Base-by-base conservation (phyloP, 2,329 filamentous ascomycete species). In the Cordyceps cateniannulata region DNA sequence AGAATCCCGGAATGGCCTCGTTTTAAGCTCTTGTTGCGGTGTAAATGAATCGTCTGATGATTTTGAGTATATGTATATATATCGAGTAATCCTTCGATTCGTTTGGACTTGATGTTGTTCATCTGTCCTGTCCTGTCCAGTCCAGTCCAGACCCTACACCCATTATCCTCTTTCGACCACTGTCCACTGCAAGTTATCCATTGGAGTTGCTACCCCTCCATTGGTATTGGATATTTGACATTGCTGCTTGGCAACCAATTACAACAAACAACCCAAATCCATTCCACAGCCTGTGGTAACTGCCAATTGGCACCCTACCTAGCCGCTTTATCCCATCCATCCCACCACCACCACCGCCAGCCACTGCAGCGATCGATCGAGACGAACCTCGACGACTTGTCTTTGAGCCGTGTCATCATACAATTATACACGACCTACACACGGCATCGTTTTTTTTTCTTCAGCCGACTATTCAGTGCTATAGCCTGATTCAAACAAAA, bases 361-460 rank as follows among this genome's bases (percentile, higher is more conserved):
- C 47, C 55, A 59, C 55, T 42, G 20, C 45, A 42, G 47, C 47
- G 55, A 59, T 59, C 55, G 55, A 59, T 59, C 55, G 45, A 59
- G 55, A 49, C 54, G 14, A n/a, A 48, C 54, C 22, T 48, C 54
- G 44, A 38, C 55, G 18, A 27, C 29, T 25, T 48, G 20, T 40
- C 35, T 8, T 20, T 35, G 10, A 10, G 8, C 29, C 5, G 29
- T 32, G 29, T 7, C 20, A 27, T 16, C 20, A 53, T 25, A 51
- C 10, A 7, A 20, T 40, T n/a, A n/a, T n/a, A n/a, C n/a, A n/a
- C 32, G 12, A 25, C n/a, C 5, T 14, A 18, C 52, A 32, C 35
- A 54, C 22, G 18, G n/a, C 20, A 27, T 44, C 7, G n/a, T n/a
- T 25, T 52, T 24, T 38, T 3, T 9, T 38, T 9, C n/a, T 7